A percentile compares a stretch with the other conserved stretches of the same genome.
phyloP scores from a whole-genome alignment of 2,329 filamentous ascomycete genomes.

The Teratosphaeria gauchensis region DNA sequence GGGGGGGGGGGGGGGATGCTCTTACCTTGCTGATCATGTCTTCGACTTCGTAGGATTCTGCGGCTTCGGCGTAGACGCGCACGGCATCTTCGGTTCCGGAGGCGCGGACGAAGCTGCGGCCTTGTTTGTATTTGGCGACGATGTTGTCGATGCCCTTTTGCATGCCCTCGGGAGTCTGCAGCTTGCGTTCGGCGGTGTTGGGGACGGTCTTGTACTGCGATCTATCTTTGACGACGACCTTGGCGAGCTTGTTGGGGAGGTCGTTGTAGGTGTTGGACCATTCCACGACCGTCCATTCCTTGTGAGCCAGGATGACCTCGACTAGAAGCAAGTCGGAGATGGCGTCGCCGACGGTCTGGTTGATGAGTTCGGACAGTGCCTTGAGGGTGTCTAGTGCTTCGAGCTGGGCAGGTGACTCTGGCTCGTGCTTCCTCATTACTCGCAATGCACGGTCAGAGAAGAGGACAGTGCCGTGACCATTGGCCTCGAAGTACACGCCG shows the following conservation, averaged over 20 bases:
- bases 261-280: constrained; percentile 92
- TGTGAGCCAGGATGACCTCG: constrained; percentile 92
- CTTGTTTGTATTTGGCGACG: constrained; percentile 84
- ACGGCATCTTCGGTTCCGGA: constrained; percentile 95
- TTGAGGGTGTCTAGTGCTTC: constrained; percentile 76
- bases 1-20: neutral
- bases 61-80: constrained; percentile 90
- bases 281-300: constrained; percentile 74
- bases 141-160: constrained; percentile 80
- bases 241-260: constrained; percentile 87
- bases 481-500: constrained; percentile 97
- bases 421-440: constrained; percentile 67
- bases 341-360: constrained; percentile 95
- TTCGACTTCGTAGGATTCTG: constrained; percentile 78
- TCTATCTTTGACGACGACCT: constrained; percentile 80
- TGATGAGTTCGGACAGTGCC: constrained; percentile 83
- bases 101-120: constrained; percentile 80
- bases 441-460: constrained; percentile 80
- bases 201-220: constrained; percentile 85
- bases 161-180: constrained; percentile 67
- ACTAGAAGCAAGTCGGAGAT: constrained; percentile 93
- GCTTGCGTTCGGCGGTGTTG: constrained; percentile 64
- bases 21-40: constrained; percentile 46
- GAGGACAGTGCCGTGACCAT: constrained; percentile 92
- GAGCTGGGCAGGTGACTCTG: constrained; percentile 84